A percentile compares a stretch with the other conserved stretches of the same genome.
These are phyloP conservation scores for Takakia lepidozioides DNA, from an alignment of 225 moss, liverwort and hornwort species.

Conservation along the genomic window DNA sequence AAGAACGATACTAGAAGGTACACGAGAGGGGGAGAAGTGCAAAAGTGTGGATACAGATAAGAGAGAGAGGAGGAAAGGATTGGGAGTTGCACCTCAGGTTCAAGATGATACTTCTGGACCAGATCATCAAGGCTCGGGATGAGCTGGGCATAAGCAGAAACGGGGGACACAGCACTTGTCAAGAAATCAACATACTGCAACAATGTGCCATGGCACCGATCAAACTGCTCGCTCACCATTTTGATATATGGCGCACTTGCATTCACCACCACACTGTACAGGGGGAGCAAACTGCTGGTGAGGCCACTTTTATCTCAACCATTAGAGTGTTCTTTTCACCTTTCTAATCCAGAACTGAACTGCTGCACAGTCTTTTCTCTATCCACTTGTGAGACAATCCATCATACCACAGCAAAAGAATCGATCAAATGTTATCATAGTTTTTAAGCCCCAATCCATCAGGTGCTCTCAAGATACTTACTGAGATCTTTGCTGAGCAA, in stretches of 20 bases:
- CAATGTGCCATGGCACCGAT: conserved; percentile 93
- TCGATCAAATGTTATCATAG: neutral
- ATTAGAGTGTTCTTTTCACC: too few relatives aligned
- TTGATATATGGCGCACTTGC: conserved; percentile 96
- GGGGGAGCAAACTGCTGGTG: too few relatives aligned
- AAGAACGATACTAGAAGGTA: too few relatives aligned
- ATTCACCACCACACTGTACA: conserved; percentile 83
- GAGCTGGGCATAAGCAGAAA: conserved; percentile 81
- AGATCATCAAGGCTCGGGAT: conserved; percentile 94
- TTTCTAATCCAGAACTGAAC: too few relatives aligned
- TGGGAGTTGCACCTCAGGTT: conserved; percentile 66
- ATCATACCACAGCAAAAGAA: too few relatives aligned
- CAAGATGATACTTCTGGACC: conserved; percentile 92
- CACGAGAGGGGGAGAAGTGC: neutral
- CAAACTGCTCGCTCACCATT: conserved; percentile 99
- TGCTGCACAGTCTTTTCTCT: too few relatives aligned
- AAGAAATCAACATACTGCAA: conserved; percentile 99
- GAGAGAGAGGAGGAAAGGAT: neutral
- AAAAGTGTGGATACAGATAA: neutral
- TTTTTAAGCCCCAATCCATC: neutral
- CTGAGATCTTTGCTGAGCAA: conserved; percentile 98
- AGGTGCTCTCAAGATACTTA: conserved; percentile 27
- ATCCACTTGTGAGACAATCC: too few relatives aligned
- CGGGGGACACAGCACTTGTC: conserved; percentile 76
- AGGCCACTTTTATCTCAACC: too few relatives aligned